Percentiles rank a stretch among this genome's conserved stretches.
phyloP scores from a whole-genome alignment of 177 flowering plant genomes.

The Tripterygium wilfordii region DNA sequence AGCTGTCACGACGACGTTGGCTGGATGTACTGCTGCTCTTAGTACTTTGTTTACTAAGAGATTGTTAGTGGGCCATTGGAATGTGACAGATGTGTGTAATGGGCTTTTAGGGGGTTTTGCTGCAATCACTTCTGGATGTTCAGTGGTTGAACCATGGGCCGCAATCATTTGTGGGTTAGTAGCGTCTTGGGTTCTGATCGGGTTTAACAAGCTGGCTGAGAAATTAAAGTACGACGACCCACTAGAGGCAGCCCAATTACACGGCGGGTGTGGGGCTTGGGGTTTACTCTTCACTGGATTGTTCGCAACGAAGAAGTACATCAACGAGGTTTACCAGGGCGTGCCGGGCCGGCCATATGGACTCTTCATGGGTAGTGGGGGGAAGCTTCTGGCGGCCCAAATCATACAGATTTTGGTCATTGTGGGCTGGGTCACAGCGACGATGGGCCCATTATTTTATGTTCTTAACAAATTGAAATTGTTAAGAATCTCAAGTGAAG shows the following conservation, averaged over 20 bases:
- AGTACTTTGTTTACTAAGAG: constrained; percentile 42
- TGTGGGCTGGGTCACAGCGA: constrained; percentile 38
- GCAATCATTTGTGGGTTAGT: constrained; percentile 50
- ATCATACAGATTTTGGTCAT: constrained; percentile 32
- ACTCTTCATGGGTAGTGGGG: constrained; percentile 52
- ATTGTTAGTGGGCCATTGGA: constrained; percentile 46
- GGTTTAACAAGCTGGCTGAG: constrained; percentile 36
- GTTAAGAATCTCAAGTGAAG: constrained; percentile 34
- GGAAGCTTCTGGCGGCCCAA: constrained; percentile 38
- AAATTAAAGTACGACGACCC: constrained; percentile 41
- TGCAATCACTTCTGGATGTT: constrained; percentile 49
- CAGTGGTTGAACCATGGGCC: constrained; percentile 58
- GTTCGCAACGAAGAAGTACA: constrained; percentile 28
- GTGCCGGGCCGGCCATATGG: constrained; percentile 32
- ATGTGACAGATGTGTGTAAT: constrained; percentile 44
- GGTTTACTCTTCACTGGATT: constrained; percentile 41
- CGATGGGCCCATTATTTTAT: constrained; percentile 43
- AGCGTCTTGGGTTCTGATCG: constrained; percentile 42
- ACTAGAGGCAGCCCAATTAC: constrained; percentile 48
- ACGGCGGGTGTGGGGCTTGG: constrained; percentile 56
- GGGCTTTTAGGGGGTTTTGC: constrained; percentile 51
- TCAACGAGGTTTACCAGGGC: constrained; percentile 34
- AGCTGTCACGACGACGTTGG: constrained; percentile 54
- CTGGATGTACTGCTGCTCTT: constrained; percentile 48
- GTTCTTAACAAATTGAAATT: constrained; percentile 25